Percentiles rank a stretch among this genome's conserved stretches.
These are phyloP conservation scores for Flaveria sonorensis DNA, from an alignment of 129 eudicot genomes.

Conservation along the genomic window DNA sequence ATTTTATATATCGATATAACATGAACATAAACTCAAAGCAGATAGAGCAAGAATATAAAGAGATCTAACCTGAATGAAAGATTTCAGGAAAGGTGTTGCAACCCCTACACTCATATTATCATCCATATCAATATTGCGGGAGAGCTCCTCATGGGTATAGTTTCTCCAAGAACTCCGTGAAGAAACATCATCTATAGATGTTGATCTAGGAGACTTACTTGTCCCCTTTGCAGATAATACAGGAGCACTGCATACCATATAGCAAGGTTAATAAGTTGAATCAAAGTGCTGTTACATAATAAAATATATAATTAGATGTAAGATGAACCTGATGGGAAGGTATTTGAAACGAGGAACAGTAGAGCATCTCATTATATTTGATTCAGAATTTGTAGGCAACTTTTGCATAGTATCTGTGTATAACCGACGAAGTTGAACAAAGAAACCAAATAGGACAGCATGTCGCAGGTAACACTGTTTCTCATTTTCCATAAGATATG, in stretches of 20 bases:
- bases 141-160: conserved; percentile 59
- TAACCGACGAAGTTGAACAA: conserved; percentile 82
- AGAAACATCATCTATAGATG: conserved; percentile 70
- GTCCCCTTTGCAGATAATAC: conserved; percentile 75
- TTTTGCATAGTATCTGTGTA: conserved; percentile 79
- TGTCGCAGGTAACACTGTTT: conserved; percentile 83
- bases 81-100: conserved; percentile 85
- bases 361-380: conserved; percentile 94
- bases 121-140: conserved; percentile 59
- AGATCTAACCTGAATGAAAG: conserved; percentile 85
- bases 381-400: conserved; percentile 78
- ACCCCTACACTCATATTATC: conserved; percentile 76
- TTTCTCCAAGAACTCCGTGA: conserved; percentile 75
- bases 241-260: conserved; percentile 68
- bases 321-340: conserved; percentile 85
- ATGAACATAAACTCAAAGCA: background rate
- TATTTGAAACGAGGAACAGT: conserved; percentile 91
- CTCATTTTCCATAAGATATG: conserved; percentile 95
- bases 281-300: conserved; percentile 9
- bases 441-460: conserved; percentile 91
- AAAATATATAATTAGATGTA: background rate
- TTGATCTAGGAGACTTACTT: conserved; percentile 57
- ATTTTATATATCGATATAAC: background rate
- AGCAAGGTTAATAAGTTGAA: conserved; percentile 16
- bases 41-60: conserved; percentile 14